Conservation (phyloP, 192 early-diverging fungal genomes). For the Lunasporangiospora selenospora region DNA sequence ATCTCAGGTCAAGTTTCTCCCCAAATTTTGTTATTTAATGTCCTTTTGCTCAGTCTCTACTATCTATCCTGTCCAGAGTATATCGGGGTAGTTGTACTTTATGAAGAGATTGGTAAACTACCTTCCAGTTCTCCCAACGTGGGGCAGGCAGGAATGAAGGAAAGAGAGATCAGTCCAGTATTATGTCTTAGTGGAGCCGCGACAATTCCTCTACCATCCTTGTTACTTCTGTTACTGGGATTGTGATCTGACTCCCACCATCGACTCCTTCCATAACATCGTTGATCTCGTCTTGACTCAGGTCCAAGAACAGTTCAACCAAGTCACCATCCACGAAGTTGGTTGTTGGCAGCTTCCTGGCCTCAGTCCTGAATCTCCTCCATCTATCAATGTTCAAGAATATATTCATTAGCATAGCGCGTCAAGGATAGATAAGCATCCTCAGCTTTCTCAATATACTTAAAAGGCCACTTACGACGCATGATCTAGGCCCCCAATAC, state of each 20-base stretch:
- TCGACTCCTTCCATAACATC: slow-evolving; percentile 35
- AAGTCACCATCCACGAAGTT: slow-evolving; percentile 92
- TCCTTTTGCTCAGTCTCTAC: no score
- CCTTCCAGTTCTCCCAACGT: no score
- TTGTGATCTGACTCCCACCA: slow-evolving; percentile 28
- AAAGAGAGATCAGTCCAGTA: no score
- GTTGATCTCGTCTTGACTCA: slow-evolving; percentile 56
- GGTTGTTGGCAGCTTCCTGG: slow-evolving; percentile 46
- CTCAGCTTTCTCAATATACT: slow-evolving; percentile 7
- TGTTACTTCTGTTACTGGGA: slow-evolving; percentile 56
- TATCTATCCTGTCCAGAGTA: no score
- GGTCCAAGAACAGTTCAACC: slow-evolving; percentile 84
- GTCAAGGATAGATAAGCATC: background rate
- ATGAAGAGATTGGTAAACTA: no score
- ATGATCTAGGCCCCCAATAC: slow-evolving; percentile 69
- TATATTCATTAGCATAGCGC: background rate
- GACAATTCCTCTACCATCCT: slow-evolving; percentile 66
- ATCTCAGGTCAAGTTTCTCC: no score
- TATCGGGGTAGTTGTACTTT: no score
- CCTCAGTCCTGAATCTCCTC: slow-evolving; percentile 68
- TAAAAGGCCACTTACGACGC: slow-evolving; percentile 49
- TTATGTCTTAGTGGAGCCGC: slow-evolving; percentile 53
- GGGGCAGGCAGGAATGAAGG: no score
- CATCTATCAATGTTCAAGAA: slow-evolving; percentile 48
- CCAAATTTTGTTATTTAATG: no score